These are phyloP conservation scores for Porodaedalea pini DNA, from an alignment of 1,284 basidiomycete species.

Conservation along the genomic window DNA sequence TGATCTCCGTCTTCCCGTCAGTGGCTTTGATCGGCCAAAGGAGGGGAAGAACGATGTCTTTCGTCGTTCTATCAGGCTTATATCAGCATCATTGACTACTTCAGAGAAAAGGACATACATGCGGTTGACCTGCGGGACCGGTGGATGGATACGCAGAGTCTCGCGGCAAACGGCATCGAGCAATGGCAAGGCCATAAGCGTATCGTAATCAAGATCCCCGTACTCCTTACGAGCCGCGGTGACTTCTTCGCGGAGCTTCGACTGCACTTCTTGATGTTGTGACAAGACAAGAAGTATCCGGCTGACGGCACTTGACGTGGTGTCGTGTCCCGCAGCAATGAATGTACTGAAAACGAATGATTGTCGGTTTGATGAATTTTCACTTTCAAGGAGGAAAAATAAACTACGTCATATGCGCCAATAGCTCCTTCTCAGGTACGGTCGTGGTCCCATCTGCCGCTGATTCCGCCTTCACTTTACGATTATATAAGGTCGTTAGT, in stretches of 20 bases:
- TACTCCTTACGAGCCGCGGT: too few relatives aligned
- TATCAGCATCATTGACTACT: too few relatives aligned
- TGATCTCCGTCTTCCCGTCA: slow-evolving; percentile 10
- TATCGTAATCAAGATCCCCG: too few relatives aligned
- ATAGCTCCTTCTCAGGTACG: slow-evolving; percentile 29
- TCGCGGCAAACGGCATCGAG: slow-evolving; percentile 33
- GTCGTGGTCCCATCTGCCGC: slow-evolving; percentile 6
- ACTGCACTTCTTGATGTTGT: slow-evolving; percentile 25
- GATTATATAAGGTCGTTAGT: not conserved
- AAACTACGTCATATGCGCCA: slow-evolving; percentile 32
- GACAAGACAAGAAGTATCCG: slow-evolving; percentile 26
- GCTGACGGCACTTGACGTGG: slow-evolving; percentile 28
- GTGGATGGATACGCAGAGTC: slow-evolving; percentile 26
- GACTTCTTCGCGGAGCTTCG: slow-evolving; percentile 27
- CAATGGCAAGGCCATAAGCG: slow-evolving; percentile 28
- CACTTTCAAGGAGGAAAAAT: not conserved
- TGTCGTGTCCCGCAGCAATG: slow-evolving; percentile 30
- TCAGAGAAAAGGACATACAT: too few relatives aligned
- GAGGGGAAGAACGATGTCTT: slow-evolving; percentile 22
- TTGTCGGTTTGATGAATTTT: slow-evolving; percentile 20
- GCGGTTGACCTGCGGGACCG: not conserved
- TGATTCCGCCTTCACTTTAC: slow-evolving; percentile 14
- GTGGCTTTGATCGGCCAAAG: slow-evolving; percentile 18
- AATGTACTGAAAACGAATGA: slow-evolving; percentile 24
- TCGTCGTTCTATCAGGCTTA: slow-evolving; percentile 15